phyloP scores from a whole-genome alignment of 2,329 filamentous ascomycete genomes.

The Verticillium albo-atrum region DNA sequence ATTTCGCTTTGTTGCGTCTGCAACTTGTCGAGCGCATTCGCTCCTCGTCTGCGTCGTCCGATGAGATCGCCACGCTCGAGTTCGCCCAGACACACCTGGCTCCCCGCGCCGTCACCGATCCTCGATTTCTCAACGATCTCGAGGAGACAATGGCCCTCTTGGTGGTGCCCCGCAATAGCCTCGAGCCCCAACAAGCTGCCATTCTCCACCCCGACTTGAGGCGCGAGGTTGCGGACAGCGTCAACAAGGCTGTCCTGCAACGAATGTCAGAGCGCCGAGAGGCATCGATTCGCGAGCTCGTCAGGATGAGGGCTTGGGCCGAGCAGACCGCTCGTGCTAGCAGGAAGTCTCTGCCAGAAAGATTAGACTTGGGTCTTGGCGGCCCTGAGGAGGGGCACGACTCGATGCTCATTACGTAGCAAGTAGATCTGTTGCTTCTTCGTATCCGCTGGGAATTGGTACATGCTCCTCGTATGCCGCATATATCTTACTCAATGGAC shows the following conservation, averaged over 20 bases:
- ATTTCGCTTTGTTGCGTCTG: slow-evolving; percentile 84
- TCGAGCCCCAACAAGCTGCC: slow-evolving; percentile 70
- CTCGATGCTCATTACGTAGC: slow-evolving; percentile 11
- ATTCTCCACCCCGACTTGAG: slow-evolving; percentile 77
- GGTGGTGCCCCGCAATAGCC: slow-evolving; percentile 77
- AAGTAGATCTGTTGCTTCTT: background rate
- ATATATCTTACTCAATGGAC: no score
- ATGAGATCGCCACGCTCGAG: slow-evolving; percentile 74
- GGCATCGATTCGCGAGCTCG: slow-evolving; percentile 75
- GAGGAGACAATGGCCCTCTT: slow-evolving; percentile 91
- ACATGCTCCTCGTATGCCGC: no score
- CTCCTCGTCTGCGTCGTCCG: slow-evolving; percentile 61
- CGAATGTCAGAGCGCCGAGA: slow-evolving; percentile 70
- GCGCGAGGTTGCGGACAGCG: slow-evolving; percentile 75
- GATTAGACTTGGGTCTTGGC: slow-evolving; percentile 33
- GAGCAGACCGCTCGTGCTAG: slow-evolving; percentile 56
- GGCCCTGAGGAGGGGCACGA: slow-evolving; percentile 17
- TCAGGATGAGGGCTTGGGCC: slow-evolving; percentile 81
- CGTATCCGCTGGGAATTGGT: background rate
- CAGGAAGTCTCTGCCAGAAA: slow-evolving; percentile 34
- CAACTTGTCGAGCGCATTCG: slow-evolving; percentile 94
- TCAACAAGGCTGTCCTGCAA: slow-evolving; percentile 83
- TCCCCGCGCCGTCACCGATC: slow-evolving; percentile 77
- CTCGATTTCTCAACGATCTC: slow-evolving; percentile 77
- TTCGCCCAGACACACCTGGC: slow-evolving; percentile 88